A percentile compares a stretch with the other conserved stretches of the same genome.
phyloP scores from a whole-genome alignment of 2,329 filamentous ascomycete genomes.

The Plenodomus biglobosus region DNA sequence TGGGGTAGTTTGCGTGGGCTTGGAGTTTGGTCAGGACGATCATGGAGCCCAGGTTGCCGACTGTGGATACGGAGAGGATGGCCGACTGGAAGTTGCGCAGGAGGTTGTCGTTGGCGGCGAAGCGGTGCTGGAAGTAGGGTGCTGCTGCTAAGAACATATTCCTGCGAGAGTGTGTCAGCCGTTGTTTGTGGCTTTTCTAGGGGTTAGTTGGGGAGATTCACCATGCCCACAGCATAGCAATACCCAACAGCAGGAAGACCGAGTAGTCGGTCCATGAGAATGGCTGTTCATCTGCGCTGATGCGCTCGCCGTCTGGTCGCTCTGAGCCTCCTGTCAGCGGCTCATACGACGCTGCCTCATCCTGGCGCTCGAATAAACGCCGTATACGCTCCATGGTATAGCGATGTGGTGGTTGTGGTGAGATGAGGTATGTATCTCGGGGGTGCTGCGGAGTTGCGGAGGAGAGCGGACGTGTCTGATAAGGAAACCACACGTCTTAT shows the following conservation, averaged over 20 bases:
- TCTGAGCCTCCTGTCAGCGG: slow-evolving; percentile 44
- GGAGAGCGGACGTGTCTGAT: slow-evolving; percentile 7
- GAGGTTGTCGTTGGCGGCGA: slow-evolving; percentile 69
- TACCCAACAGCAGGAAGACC: slow-evolving; percentile 81
- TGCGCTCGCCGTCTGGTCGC: slow-evolving; percentile 36
- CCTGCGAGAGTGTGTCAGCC: slow-evolving; percentile 54
- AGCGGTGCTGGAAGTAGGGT: slow-evolving; percentile 87
- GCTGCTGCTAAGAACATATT: slow-evolving; percentile 98
- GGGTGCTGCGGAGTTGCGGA: slow-evolving; percentile 10
- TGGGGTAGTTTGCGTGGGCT: slow-evolving; percentile 80
- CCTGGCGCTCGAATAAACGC: slow-evolving; percentile 32
- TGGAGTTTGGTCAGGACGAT: slow-evolving; percentile 79
- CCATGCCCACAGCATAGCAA: slow-evolving; percentile 98
- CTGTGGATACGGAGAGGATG: slow-evolving; percentile 81
- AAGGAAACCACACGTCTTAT: slow-evolving; percentile 2
- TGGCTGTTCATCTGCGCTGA: slow-evolving; percentile 26
- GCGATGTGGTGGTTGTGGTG: slow-evolving; percentile 2
- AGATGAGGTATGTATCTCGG: not conserved
- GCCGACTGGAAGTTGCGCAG: slow-evolving; percentile 83
- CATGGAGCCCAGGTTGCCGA: slow-evolving; percentile 78
- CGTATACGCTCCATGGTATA: slow-evolving; percentile 42
- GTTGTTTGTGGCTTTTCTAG: not conserved
- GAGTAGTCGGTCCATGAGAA: slow-evolving; percentile 88
- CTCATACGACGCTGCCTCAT: slow-evolving; percentile 38
- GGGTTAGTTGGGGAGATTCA: slow-evolving; percentile 51